Evolutionary conservation across 768 basidiomycete genomes (phyloP), one percentile per base, ranked within the genome.

Genomic region (Boletus bicolor): DNA sequence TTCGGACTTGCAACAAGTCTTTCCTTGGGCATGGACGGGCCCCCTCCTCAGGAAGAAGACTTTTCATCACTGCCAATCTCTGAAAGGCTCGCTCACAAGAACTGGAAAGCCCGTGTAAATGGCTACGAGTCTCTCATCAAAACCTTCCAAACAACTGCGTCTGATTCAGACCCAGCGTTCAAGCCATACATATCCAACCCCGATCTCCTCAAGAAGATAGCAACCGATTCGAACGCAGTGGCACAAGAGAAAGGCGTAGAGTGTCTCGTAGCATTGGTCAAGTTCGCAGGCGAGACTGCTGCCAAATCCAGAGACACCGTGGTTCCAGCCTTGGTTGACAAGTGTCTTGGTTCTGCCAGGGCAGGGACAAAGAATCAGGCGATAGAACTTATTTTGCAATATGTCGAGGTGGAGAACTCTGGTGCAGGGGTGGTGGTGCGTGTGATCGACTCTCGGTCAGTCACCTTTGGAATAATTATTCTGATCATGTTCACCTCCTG

Each of bases 211-310:
- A 93, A 89, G 82, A 93, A 88, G 74, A 85, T 95, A 64, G 91
- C 78, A 36, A 86, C 85, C 4, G 97, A 99, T 66, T 77, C 93
- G 1, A 98, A 98, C 72, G 97, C 89, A 28, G 96, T 98, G 32
- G 95, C 96, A 11, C 97, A 99, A 73, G 97, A 99, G 78, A 98
- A 96, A 69, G 97, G 91, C 34, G 82, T 98, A 6, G 96, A 98
- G 68, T 93, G 89, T 63, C 74, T 95, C 35, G 84, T 89, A 51
- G 79, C 86, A 32, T 80, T 98, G 55, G 86, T 97, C 62, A 92
- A 93, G 74, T 92, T 86, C 67, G 91, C 93, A 7, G 97, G 96
- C 56, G 93, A 95, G 79, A 86, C 81, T 44, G 84, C 89, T 44
- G 88, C 88, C 45, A 86, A 85, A 74, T 88, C 90, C 39, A 80